phyloP scores from a whole-genome alignment of 192 early-diverging fungal species.

The Gaertneriomyces sp. region DNA sequence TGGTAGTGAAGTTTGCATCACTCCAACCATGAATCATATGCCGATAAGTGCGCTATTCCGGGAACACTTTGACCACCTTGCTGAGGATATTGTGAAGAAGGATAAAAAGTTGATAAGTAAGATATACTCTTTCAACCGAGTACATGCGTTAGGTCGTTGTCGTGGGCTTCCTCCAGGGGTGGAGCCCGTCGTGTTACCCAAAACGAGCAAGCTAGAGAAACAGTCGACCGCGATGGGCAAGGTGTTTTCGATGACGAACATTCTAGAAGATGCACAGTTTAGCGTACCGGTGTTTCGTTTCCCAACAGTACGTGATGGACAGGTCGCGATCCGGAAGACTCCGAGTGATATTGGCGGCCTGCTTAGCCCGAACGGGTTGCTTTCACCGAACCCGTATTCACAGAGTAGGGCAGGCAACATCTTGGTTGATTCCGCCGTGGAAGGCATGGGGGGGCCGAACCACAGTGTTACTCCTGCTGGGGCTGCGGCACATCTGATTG shows the following conservation, averaged over 20 bases:
- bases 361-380: neutral
- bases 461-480: slow-evolving; percentile 8
- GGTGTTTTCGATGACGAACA: slow-evolving; percentile 17
- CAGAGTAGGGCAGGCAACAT: too few relatives aligned
- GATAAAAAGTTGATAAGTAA: slow-evolving; percentile 30
- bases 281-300: slow-evolving; percentile 12
- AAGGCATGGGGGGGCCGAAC: neutral
- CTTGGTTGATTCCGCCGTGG: too few relatives aligned
- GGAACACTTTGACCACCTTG: slow-evolving; percentile 27
- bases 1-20: slow-evolving; percentile 14
- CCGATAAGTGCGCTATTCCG: slow-evolving; percentile 31
- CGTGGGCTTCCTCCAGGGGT: neutral
- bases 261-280: slow-evolving; percentile 22
- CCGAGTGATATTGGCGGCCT: neutral
- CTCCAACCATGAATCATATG: neutral
- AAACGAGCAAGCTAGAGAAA: neutral
- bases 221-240: slow-evolving; percentile 14
- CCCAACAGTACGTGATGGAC: slow-evolving; percentile 8
- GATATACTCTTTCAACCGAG: slow-evolving; percentile 39
- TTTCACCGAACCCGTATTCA: neutral
- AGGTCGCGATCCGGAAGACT: neutral
- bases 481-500: neutral
- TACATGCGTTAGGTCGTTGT: slow-evolving; percentile 28
- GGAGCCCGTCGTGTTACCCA: neutral
- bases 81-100: slow-evolving; percentile 23